These are phyloP conservation scores for Ilex paraguariensis DNA, from an alignment of 305 asterid species.

Conservation along the genomic window DNA sequence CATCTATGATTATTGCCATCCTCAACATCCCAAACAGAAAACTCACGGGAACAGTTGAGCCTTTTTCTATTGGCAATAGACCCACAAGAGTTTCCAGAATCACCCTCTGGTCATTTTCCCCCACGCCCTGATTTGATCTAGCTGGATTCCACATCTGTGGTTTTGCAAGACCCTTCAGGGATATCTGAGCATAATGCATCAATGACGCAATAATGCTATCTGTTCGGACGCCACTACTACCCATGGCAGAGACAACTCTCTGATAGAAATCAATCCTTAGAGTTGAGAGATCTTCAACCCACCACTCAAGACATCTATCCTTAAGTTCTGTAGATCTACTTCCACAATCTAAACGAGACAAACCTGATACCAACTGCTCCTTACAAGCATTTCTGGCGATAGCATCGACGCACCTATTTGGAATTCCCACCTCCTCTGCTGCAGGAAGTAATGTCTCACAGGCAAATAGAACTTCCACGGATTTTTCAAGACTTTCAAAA, in stretches of 20 bases:
- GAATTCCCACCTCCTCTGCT: slow-evolving; percentile 51
- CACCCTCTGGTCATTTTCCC: slow-evolving; percentile 35
- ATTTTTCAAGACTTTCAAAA: slow-evolving; percentile 45
- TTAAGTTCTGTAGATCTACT: slow-evolving; percentile 31
- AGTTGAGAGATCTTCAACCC: slow-evolving; percentile 53
- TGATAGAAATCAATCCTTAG: slow-evolving; percentile 39
- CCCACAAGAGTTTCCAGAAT: slow-evolving; percentile 44
- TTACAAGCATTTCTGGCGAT: slow-evolving; percentile 39
- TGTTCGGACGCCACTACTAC: slow-evolving; percentile 37
- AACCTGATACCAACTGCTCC: slow-evolving; percentile 52
- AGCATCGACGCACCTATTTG: slow-evolving; percentile 38
- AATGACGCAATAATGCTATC: slow-evolving; percentile 49
- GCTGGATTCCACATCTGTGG: slow-evolving; percentile 66
- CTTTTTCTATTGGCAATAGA: slow-evolving; percentile 44
- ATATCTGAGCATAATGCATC: slow-evolving; percentile 57
- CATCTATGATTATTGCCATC: slow-evolving; percentile 53
- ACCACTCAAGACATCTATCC: slow-evolving; percentile 53
- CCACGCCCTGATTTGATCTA: slow-evolving; percentile 22
- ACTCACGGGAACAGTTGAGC: slow-evolving; percentile 40
- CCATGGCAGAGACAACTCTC: slow-evolving; percentile 47
- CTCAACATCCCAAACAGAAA: slow-evolving; percentile 62
- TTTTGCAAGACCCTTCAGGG: slow-evolving; percentile 53
- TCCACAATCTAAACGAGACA: slow-evolving; percentile 40
- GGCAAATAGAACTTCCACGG: slow-evolving; percentile 49
- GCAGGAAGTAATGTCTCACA: slow-evolving; percentile 43